phyloP scores from a whole-genome alignment of 2,329 filamentous ascomycete genomes.

The Zymoseptoria crescenta region DNA sequence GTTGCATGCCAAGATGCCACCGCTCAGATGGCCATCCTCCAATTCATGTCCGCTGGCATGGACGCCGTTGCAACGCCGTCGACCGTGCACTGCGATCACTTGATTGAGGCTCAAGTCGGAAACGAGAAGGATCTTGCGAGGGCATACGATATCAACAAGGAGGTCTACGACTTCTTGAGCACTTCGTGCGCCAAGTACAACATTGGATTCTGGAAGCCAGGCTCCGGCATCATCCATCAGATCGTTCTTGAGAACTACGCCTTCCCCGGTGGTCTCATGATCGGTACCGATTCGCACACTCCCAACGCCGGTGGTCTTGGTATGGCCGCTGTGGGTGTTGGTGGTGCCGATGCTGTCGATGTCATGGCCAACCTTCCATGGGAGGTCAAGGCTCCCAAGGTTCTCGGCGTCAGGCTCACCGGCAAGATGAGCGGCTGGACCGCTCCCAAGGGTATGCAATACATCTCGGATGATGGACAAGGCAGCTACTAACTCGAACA shows the following conservation, averaged over 20 bases:
- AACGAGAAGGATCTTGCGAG: conserved; percentile 88
- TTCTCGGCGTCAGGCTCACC: conserved; percentile 93
- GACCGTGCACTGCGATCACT: conserved; percentile 97
- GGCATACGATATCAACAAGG: conserved; percentile 79
- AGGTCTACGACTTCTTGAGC: conserved; percentile 96
- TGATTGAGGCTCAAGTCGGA: conserved; percentile 95
- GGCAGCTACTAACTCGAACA: too few species aligned
- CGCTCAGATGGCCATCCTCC: conserved; percentile 97
- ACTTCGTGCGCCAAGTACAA: conserved; percentile 97
- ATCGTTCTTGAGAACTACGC: conserved; percentile 98
- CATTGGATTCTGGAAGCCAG: conserved; percentile 99
- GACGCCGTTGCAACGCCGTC: conserved; percentile 86
- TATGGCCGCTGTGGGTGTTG: conserved; percentile 88
- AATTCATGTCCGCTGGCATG: conserved; percentile 99
- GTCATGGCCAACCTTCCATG: conserved; percentile 96
- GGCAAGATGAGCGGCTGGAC: conserved; percentile 87
- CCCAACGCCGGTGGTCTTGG: conserved; percentile 95
- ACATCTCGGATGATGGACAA: too few species aligned
- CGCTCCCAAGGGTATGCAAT: conserved; percentile 86
- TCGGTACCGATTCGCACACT: conserved; percentile 96
- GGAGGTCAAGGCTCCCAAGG: conserved; percentile 96
- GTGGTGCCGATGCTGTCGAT: conserved; percentile 96
- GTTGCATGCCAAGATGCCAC: conserved; percentile 99
- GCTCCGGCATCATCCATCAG: conserved; percentile 99
- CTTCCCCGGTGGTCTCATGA: conserved; percentile 95